Evolutionary conservation across 139 green algal genomes (phyloP).

Genomic region (Chlamydomonas sp.): DNA sequence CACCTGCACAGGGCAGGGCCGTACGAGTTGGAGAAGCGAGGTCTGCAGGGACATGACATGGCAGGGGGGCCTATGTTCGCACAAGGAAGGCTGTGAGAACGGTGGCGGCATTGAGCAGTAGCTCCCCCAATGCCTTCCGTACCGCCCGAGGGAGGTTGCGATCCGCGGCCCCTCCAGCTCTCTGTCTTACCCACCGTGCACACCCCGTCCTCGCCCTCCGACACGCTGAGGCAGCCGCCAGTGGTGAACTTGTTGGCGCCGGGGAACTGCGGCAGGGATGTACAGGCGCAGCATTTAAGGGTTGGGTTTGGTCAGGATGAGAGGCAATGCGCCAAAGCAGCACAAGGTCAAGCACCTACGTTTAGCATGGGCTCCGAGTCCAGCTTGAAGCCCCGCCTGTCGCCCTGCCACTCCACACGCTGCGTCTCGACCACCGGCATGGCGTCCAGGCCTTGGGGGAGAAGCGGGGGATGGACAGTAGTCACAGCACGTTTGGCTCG

Average conservation of each 20-base stretch:
- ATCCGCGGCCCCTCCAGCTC: too few relatives aligned
- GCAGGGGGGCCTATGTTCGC: too few relatives aligned
- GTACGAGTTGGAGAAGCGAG: too few relatives aligned
- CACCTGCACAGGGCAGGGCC: neutral
- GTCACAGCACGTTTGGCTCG: neutral
- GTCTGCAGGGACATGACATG: too few relatives aligned
- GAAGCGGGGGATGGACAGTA: neutral
- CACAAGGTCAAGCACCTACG: neutral
- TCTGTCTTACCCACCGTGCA: neutral
- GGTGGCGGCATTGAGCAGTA: too few relatives aligned
- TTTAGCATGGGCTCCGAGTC: constrained; percentile 21
- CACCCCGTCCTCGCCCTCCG: neutral
- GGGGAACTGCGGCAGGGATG: neutral
- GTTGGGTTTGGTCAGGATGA: neutral
- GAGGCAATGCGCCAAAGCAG: too few relatives aligned
- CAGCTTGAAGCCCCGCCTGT: neutral
- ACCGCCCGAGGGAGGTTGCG: too few relatives aligned
- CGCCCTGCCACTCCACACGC: constrained; percentile 1
- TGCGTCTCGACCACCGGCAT: constrained; percentile 25
- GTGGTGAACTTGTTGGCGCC: constrained; percentile 40
- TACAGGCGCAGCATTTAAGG: neutral
- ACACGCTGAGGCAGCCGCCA: neutral
- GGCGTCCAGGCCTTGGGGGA: neutral
- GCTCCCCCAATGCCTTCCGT: too few relatives aligned
- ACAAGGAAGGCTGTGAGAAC: too few relatives aligned